Evolutionary conservation across 2,329 filamentous ascomycete species (phyloP), one percentile per base, ranked within the genome.

Genomic region (Thielaviopsis cerberus): DNA sequence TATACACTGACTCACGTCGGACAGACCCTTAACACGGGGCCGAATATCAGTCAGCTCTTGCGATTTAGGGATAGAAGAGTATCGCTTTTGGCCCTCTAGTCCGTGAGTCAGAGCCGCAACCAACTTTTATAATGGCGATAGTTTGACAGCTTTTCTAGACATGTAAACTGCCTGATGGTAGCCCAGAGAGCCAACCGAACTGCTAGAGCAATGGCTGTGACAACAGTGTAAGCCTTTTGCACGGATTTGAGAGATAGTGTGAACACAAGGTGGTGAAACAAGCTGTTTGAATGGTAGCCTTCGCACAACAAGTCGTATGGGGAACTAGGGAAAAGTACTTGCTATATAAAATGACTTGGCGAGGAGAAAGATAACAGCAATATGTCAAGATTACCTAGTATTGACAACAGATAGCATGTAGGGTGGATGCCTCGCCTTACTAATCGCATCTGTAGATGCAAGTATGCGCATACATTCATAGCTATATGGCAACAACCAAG

Each of bases 1-100:
- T 86, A 82, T 57, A 80, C 85, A 64, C 82, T 83, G 24, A 94
- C 76, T 90, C 90, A 96, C 63, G 92, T 81, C 51, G n/a, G n/a
- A n/a, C n/a, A 78, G 79, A 3, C 88, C 88, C 66, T 87, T 89
- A 66, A 94, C 73, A 0, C 80, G 81, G 0, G 77, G 77, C 57
- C 86, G 84, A 59, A 74, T 79, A 51, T 78, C 70, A 1, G 79
- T 78, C n/a, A 79, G 64, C 50, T 70, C 72, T 69, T 96, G 91
- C 6, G 78, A 70, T 61, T 80, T 76, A 0, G 76, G 73, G 24
- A 94, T 70, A 25, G 80, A 73, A 11, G 64, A 66, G 0, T 75
- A 73, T 17, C 69, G 71, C 1, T 70, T 68, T 2, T 72, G 70
- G 15, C 68, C 62, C 24, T 67, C 55, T 57, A 88, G 73, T 0